Conservation (phyloP, 2,329 filamentous ascomycete genomes). For the Fusarium austroafricanum region DNA sequence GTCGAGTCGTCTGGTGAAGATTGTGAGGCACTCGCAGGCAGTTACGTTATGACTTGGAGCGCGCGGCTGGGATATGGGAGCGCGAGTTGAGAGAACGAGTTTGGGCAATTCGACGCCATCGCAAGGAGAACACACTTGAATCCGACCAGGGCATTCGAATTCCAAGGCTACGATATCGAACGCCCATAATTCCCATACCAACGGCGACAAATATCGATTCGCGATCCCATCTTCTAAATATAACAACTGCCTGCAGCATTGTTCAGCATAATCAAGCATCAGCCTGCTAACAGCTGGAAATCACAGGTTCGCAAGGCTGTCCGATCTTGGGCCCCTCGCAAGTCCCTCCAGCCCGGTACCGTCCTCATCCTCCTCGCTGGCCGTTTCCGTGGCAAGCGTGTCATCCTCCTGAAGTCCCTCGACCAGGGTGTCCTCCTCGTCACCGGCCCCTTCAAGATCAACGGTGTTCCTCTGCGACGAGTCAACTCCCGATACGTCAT, state of each 20-base stretch:
- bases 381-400: constrained; percentile 99
- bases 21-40: constrained; percentile 39
- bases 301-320: constrained; percentile 91
- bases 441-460: constrained; percentile 99
- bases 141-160: constrained; percentile 23
- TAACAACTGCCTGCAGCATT: constrained; percentile 19
- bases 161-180: constrained; percentile 32
- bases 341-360: constrained; percentile 91
- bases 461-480: constrained; percentile 96
- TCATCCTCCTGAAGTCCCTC: constrained; percentile 98
- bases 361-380: constrained; percentile 99
- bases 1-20: constrained; percentile 69
- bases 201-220: constrained; percentile 32
- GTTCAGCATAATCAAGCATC: constrained; percentile 15
- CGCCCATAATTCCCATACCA: constrained; percentile 21
- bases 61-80: constrained; percentile 22
- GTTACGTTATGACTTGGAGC: constrained; percentile 16
- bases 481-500: constrained; percentile 96
- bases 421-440: constrained; percentile 98
- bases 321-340: constrained; percentile 86
- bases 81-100: constrained; percentile 18
- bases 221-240: constrained; percentile 4
- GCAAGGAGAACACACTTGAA: constrained; percentile 19
- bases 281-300: constrained; percentile 48
- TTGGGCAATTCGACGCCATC: constrained; percentile 25